Conservation (phyloP, 2,329 filamentous ascomycete species). For the Penicillium italicum region DNA sequence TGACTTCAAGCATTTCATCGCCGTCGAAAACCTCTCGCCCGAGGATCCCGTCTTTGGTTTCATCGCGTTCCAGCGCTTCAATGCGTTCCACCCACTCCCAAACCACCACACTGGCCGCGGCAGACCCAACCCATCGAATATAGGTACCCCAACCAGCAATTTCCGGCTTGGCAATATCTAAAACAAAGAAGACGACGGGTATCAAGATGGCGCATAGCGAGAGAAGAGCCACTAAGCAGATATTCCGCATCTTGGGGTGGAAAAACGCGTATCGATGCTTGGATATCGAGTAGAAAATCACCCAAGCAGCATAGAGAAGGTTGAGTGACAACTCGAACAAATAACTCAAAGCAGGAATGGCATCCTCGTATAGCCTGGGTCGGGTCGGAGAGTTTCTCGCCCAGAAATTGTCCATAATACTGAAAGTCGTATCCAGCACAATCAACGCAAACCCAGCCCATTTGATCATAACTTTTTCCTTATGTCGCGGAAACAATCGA, state of each 20-base stretch:
- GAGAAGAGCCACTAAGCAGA: slow-evolving; percentile 72
- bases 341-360: slow-evolving; percentile 86
- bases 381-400: slow-evolving; percentile 49
- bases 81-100: slow-evolving; percentile 99
- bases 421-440: slow-evolving; percentile 84
- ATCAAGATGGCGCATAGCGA: slow-evolving; percentile 80
- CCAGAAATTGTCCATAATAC: slow-evolving; percentile 82
- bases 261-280: slow-evolving; percentile 90
- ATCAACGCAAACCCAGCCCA: slow-evolving; percentile 97
- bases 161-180: slow-evolving; percentile 80
- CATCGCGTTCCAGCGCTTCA: slow-evolving; percentile 84
- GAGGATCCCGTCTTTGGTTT: slow-evolving; percentile 88
- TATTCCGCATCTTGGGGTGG: slow-evolving; percentile 85
- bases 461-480: slow-evolving; percentile 97
- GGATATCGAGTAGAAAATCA: slow-evolving; percentile 88
- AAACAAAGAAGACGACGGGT: slow-evolving; percentile 86
- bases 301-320: slow-evolving; percentile 86
- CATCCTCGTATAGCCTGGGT: slow-evolving; percentile 77
- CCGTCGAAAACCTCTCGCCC: slow-evolving; percentile 90
- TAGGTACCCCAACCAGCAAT: slow-evolving; percentile 94
- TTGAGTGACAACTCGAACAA: slow-evolving; percentile 84
- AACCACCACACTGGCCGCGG: slow-evolving; percentile 90
- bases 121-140: slow-evolving; percentile 92
- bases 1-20: slow-evolving; percentile 80
- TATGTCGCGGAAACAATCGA: slow-evolving; percentile 88